phyloP scores from a whole-genome alignment of 164 flowering plant genomes.

The Kalanchoe fedtschenkoi region DNA sequence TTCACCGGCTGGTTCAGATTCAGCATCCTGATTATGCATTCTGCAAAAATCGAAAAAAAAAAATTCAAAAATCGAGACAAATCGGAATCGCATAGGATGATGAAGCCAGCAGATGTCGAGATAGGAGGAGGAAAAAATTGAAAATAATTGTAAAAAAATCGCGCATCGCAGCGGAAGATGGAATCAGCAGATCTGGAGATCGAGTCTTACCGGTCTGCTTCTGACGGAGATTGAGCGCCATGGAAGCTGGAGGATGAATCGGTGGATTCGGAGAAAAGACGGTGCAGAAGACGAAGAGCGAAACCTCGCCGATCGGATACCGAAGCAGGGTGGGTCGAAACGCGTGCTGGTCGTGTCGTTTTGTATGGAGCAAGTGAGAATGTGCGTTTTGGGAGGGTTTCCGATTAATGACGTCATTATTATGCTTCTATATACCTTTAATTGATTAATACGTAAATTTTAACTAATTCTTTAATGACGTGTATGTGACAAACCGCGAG shows the following conservation, averaged over 20 bases:
- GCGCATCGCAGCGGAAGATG: neutral
- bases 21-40: slow-evolving; percentile 73
- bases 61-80: neutral
- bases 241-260: slow-evolving; percentile 11
- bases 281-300: neutral
- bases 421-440: too few relatives aligned
- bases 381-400: too few relatives aligned
- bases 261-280: neutral
- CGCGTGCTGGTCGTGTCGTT: neutral
- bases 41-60: slow-evolving; percentile 20
- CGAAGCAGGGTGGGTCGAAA: neutral
- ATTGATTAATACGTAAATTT: too few relatives aligned
- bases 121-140: too few relatives aligned
- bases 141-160: neutral
- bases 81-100: too few relatives aligned
- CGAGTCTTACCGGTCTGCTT: slow-evolving; percentile 61
- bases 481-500: too few relatives aligned
- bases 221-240: slow-evolving; percentile 90
- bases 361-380: too few relatives aligned
- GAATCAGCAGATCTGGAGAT: slow-evolving; percentile 1
- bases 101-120: too few relatives aligned
- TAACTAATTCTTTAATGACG: too few relatives aligned
- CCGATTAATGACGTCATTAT: neutral
- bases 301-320: neutral
- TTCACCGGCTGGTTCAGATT: slow-evolving; percentile 79